Base-by-base conservation (phyloP, 768 basidiomycete genomes). In the Sutorius australiensis region DNA sequence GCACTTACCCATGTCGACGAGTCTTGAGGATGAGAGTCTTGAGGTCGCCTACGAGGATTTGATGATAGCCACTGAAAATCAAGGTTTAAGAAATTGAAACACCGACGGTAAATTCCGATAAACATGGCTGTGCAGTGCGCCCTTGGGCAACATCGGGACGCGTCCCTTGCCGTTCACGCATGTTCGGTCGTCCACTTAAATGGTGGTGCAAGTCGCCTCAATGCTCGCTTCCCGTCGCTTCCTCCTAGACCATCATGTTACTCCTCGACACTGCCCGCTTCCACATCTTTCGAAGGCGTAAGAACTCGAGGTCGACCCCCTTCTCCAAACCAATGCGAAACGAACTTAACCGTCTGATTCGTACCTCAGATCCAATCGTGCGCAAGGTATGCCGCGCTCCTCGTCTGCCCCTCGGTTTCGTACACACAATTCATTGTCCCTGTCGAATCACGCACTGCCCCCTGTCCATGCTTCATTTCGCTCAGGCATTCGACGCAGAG, bases 401-500 rank as follows among this genome's bases (percentile, higher is more conserved):
- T 63, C 48, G 54, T 57, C 76, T 75, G 67, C 36, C 17, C 30
- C 43, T 19, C 46, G 62, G 17, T 76, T 78, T 64, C 72, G 76
- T 55, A 69, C 69, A 76, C 79, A 28, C 42, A 21, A 44, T 37
- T 31, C 34, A 37, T 10, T 14, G 19, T 46, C 21, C 33, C 43
- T 34, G 3, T 47, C 17, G 16, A 54, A 51, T 43, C 34, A 41
- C 45, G 41, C 69, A 67, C 48, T n/a, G 17, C 27, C 41, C 11
- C 31, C 21, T 40, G 21, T 3, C 74, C 13, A 5, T 50, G 33
- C 34, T 12, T 47, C 38, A 33, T 44, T 31, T 39, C 40, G 32
- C 16, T 27, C 46, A 78, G 77, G 62, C 64, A 12, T 97, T 98
- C 75, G 88, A 92, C 73, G 86, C 84, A 37, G 93, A 98, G 76